Conservation (phyloP, 345 rosid genomes). For the Ceriops decandra region DNA sequence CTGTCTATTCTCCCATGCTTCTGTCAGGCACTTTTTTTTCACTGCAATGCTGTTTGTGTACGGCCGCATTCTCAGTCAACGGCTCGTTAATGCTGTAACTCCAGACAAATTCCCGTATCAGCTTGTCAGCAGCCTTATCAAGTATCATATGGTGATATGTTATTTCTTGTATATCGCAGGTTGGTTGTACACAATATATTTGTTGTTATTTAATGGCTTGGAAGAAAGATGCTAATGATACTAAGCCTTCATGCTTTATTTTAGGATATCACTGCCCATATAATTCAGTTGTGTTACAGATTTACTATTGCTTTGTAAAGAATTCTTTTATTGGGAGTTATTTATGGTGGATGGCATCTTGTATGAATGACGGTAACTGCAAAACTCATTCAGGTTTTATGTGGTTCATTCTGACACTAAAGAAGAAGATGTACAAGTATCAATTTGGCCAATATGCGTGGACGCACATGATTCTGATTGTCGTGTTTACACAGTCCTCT, state of each 20-base stretch:
- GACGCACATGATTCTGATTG: slow-evolving; percentile 98
- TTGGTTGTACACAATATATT: slow-evolving; percentile 25
- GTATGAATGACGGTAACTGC: background rate
- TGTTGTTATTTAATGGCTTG: background rate
- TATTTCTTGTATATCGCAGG: slow-evolving; percentile 89
- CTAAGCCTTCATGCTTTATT: no score
- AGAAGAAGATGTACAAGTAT: slow-evolving; percentile 99
- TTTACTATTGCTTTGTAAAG: background rate
- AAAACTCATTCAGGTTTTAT: slow-evolving; percentile 60
- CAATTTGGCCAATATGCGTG: slow-evolving; percentile 99
- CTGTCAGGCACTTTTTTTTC: slow-evolving; percentile 92
- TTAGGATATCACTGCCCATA: background rate
- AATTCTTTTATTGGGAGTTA: background rate
- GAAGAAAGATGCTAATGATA: no score
- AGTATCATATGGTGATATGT: slow-evolving; percentile 89
- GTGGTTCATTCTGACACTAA: slow-evolving; percentile 95
- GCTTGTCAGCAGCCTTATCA: slow-evolving; percentile 74
- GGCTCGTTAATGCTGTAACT: slow-evolving; percentile 85
- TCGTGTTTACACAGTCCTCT: slow-evolving; percentile 93
- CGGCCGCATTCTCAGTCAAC: slow-evolving; percentile 91
- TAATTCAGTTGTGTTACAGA: background rate
- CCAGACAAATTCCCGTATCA: slow-evolving; percentile 70
- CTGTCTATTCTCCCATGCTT: background rate
- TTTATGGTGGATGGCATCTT: slow-evolving; percentile 6
- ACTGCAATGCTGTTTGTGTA: slow-evolving; percentile 93